Evolutionary conservation across 2,329 filamentous ascomycete genomes (phyloP).

Genomic region (Aspergillus sojae): DNA sequence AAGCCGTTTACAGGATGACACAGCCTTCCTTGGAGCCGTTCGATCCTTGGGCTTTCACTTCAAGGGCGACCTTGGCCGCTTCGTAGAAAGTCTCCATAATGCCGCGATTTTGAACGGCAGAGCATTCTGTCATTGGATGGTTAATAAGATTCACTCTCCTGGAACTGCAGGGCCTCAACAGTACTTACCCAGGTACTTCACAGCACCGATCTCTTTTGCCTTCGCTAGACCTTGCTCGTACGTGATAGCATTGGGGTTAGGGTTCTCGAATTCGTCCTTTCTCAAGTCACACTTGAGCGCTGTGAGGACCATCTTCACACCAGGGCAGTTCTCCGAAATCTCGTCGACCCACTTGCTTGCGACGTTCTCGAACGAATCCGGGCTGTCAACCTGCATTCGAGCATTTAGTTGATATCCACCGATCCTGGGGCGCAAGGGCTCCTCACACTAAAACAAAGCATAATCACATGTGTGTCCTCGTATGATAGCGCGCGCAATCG

Average conservation of each 20-base stretch:
- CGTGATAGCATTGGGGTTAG: constrained; percentile 68
- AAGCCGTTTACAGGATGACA: constrained; percentile 36
- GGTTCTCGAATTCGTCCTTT: constrained; percentile 73
- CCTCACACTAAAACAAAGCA: constrained; percentile 89
- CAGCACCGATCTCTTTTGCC: constrained; percentile 84
- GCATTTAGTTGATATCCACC: background rate
- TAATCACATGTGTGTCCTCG: constrained; percentile 96
- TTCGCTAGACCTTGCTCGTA: constrained; percentile 92
- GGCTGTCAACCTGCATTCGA: constrained; percentile 72
- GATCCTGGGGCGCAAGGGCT: background rate
- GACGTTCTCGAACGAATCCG: constrained; percentile 95
- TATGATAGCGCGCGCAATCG: constrained; percentile 92
- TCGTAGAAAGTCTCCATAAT: constrained; percentile 99
- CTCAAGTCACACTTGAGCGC: constrained; percentile 96
- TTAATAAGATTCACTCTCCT: background rate
- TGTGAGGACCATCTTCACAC: constrained; percentile 91
- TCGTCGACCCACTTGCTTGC: constrained; percentile 98
- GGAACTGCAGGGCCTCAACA: constrained; percentile 17
- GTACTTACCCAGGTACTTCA: constrained; percentile 78
- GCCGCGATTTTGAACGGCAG: constrained; percentile 94
- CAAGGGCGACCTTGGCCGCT: constrained; percentile 86
- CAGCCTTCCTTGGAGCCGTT: constrained; percentile 37
- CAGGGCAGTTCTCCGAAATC: constrained; percentile 96
- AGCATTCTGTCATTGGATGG: constrained; percentile 72
- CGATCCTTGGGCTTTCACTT: constrained; percentile 46